A percentile compares a stretch with the other conserved stretches of the same genome.
These are phyloP conservation scores for Pseudocercospora eumusae DNA, from an alignment of 2,329 filamentous ascomycete genomes.

Conservation along the genomic window DNA sequence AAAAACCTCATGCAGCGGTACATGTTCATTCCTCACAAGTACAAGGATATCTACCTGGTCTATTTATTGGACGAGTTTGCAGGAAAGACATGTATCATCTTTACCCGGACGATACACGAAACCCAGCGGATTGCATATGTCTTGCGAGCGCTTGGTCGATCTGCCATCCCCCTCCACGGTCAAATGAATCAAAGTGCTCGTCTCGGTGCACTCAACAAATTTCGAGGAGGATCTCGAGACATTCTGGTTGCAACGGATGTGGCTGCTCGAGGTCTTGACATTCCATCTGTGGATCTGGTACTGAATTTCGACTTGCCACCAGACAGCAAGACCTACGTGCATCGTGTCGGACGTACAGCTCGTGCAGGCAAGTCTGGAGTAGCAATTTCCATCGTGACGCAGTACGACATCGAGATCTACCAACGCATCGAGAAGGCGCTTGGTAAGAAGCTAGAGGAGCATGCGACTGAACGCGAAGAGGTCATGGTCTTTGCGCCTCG, in stretches of 20 bases:
- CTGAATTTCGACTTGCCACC: constrained; percentile 82
- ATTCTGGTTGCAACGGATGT: constrained; percentile 93
- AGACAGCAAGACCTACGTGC: constrained; percentile 88
- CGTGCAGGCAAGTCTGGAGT: constrained; percentile 82
- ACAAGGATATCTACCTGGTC: constrained; percentile 89
- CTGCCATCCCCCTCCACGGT: constrained; percentile 88
- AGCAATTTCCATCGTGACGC: constrained; percentile 78
- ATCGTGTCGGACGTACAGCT: constrained; percentile 84
- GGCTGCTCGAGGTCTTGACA: constrained; percentile 89
- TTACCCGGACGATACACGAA: constrained; percentile 89
- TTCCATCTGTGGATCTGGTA: constrained; percentile 85
- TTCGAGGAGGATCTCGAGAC: constrained; percentile 74
- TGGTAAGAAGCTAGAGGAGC: constrained; percentile 72
- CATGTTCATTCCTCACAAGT: constrained; percentile 78
- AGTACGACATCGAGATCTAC: constrained; percentile 83
- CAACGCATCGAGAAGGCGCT: constrained; percentile 79
- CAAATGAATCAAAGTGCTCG: constrained; percentile 86
- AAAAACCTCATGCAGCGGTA: constrained; percentile 84
- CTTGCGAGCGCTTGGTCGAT: constrained; percentile 79
- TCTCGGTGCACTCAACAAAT: constrained; percentile 86
- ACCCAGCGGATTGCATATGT: constrained; percentile 83
- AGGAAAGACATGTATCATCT: constrained; percentile 86
- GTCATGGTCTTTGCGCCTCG: constrained; percentile 77
- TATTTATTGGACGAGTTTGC: constrained; percentile 82
- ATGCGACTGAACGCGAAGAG: constrained; percentile 73